Evolutionary conservation across 83 land plant species (phyloP).

Genomic region (Diphasiastrum complanatum): DNA sequence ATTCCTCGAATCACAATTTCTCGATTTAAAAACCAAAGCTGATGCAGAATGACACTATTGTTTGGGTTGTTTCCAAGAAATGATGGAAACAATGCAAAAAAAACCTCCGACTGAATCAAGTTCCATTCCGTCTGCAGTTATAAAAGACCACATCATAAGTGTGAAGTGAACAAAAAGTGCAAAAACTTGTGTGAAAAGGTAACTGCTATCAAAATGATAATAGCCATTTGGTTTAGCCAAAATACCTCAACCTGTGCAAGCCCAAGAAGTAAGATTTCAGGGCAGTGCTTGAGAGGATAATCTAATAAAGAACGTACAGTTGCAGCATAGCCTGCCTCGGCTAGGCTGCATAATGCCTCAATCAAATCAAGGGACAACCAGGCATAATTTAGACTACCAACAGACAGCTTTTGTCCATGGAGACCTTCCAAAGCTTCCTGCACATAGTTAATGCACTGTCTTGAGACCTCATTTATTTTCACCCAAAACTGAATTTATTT

Average conservation of each 20-base stretch:
- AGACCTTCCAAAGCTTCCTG: not conserved
- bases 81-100: conserved; percentile 44
- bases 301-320: conserved; percentile 53
- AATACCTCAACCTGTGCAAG: conserved; percentile 57
- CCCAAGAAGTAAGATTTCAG: conserved; percentile 60
- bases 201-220: not conserved
- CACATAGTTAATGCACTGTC: not conserved
- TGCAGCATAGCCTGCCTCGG: conserved; percentile 66
- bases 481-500: not conserved
- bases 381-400: conserved; percentile 49
- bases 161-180: not conserved
- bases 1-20: conserved; percentile 45
- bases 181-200: not conserved
- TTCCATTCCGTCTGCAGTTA: conserved; percentile 58
- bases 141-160: not conserved
- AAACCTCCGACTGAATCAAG: conserved; percentile 60
- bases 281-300: conserved; percentile 61
- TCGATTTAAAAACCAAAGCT: conserved; percentile 56
- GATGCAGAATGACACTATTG: conserved; percentile 32
- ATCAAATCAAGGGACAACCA: conserved; percentile 78
- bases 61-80: conserved; percentile 30
- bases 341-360: conserved; percentile 66
- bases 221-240: not conserved
- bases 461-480: conserved; percentile 1
- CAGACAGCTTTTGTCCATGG: conserved; percentile 5